Conservation (phyloP, 257 asterid genomes). For the Solanum habrochaites region DNA sequence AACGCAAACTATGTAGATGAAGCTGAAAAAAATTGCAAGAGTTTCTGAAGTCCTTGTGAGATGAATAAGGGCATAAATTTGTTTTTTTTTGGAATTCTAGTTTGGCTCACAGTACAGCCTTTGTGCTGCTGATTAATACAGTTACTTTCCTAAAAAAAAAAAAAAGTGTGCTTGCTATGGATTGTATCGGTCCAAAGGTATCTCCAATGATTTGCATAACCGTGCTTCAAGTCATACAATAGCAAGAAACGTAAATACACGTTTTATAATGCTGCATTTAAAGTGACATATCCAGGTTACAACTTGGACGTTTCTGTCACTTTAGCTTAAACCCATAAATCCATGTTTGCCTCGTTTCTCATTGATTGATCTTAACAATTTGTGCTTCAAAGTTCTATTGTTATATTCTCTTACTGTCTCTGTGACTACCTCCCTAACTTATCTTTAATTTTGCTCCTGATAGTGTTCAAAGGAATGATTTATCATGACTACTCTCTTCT, state of each 20-base stretch:
- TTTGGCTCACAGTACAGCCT: neutral
- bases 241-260: neutral
- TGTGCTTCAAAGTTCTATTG: neutral
- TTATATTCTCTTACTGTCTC: neutral
- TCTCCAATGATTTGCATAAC: neutral
- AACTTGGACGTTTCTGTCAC: neutral
- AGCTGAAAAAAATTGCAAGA: neutral
- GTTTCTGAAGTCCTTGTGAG: neutral
- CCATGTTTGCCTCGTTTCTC: neutral
- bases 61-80: neutral
- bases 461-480: neutral
- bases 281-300: neutral
- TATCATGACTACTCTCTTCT: neutral
- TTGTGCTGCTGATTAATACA: neutral
- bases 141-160: neutral
- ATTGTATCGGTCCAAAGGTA: neutral
- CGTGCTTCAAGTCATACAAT: neutral
- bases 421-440: neutral
- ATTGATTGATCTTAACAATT: neutral
- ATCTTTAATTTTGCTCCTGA: neutral
- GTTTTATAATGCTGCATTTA: neutral
- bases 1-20: neutral
- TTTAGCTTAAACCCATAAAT: neutral
- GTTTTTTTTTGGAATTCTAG: neutral
- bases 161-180: neutral